Conservation (phyloP, 495 filamentous ascomycete species). For the Annulohypoxylon moriforme region DNA sequence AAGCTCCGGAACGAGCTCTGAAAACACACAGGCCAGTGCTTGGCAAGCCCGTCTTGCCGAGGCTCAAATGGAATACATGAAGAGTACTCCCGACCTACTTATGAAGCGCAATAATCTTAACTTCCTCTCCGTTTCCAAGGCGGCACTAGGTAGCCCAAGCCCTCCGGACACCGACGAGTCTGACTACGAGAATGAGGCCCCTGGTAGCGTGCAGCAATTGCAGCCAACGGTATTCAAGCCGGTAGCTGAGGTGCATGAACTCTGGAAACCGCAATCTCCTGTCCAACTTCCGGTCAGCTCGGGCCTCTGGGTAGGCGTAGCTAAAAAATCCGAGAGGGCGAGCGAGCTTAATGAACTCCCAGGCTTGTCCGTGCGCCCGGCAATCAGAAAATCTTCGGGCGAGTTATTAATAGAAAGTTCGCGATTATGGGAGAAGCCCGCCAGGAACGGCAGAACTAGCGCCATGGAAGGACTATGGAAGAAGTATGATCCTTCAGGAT, state of each 20-base stretch:
- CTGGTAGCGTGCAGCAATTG: neutral
- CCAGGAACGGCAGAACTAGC: constrained; percentile 9
- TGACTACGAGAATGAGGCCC: constrained; percentile 38
- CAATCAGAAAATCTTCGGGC: constrained; percentile 46
- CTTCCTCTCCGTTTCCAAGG: constrained; percentile 54
- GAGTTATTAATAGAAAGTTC: constrained; percentile 53
- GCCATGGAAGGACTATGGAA: constrained; percentile 39
- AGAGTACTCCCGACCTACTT: constrained; percentile 53
- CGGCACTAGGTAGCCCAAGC: constrained; percentile 61
- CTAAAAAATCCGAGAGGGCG: constrained; percentile 28
- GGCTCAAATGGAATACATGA: constrained; percentile 58
- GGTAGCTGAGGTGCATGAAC: constrained; percentile 1
- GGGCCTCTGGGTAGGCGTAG: constrained; percentile 37
- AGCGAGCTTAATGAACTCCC: constrained; percentile 37
- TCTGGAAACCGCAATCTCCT: constrained; percentile 37
- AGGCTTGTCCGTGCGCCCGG: constrained; percentile 47
- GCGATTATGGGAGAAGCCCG: constrained; percentile 55
- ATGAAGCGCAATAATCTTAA: constrained; percentile 51
- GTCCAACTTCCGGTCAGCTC: constrained; percentile 7
- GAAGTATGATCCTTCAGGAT: constrained; percentile 13
- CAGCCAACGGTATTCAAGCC: neutral
- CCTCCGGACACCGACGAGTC: constrained; percentile 60
- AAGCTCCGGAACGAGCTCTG: constrained; percentile 41
- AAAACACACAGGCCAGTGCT: constrained; percentile 45
- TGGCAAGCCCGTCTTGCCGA: constrained; percentile 54